These are phyloP conservation scores for Cordyceps cicadae DNA, from an alignment of 2,329 filamentous ascomycete genomes.

Conservation along the genomic window DNA sequence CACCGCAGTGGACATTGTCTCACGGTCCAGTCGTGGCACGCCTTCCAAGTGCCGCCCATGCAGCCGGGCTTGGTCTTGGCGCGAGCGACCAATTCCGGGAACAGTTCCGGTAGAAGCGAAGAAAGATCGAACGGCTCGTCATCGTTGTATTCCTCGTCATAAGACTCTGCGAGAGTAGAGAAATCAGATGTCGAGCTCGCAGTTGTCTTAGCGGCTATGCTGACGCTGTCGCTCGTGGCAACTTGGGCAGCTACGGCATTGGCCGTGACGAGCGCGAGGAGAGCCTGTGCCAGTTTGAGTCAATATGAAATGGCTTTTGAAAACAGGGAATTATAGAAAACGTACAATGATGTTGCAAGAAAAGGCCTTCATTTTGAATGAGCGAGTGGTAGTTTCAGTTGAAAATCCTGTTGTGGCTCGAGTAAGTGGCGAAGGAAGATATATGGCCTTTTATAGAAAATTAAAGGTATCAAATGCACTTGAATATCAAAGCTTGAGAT, in stretches of 20 bases:
- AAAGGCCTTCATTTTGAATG: background rate
- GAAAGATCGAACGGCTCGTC: background rate
- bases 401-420: background rate
- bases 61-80: background rate
- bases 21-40: slow-evolving; percentile 1
- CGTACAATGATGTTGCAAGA: background rate
- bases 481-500: background rate
- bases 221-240: background rate
- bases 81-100: background rate
- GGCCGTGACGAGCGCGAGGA: background rate
- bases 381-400: background rate
- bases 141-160: background rate
- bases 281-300: background rate
- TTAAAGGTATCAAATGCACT: background rate
- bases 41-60: slow-evolving; percentile 1
- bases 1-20: background rate
- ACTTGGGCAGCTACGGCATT: background rate
- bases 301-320: background rate
- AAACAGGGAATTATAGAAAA: background rate
- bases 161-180: background rate
- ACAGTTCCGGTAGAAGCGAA: background rate
- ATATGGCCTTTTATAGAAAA: background rate
- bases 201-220: background rate
- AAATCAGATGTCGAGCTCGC: background rate
- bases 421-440: background rate